These are phyloP conservation scores for Tylopilus subfusipes DNA, from an alignment of 768 basidiomycete genomes.

Conservation along the genomic window DNA sequence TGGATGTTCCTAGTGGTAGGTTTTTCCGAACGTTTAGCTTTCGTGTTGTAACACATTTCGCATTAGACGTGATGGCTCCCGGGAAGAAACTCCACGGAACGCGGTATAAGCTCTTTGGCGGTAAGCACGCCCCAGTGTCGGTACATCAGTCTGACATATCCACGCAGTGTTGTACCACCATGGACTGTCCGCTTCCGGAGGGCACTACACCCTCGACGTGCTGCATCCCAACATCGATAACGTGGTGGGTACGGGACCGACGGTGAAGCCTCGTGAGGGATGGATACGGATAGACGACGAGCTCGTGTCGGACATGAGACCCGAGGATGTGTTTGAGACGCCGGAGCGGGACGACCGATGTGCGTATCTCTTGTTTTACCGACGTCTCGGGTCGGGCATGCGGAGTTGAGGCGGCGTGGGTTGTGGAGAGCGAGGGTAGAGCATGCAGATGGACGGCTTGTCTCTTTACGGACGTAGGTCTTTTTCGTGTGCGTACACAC, in stretches of 20 bases:
- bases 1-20: slow-evolving; percentile 70
- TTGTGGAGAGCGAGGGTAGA: background rate
- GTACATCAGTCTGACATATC: background rate
- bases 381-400: slow-evolving; percentile 41
- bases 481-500: background rate
- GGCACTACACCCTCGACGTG: slow-evolving; percentile 93
- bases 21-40: background rate
- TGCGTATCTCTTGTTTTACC: slow-evolving; percentile 87
- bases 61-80: slow-evolving; percentile 58
- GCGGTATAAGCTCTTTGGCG: slow-evolving; percentile 81
- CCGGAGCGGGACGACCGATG: slow-evolving; percentile 58
- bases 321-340: slow-evolving; percentile 67
- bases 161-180: slow-evolving; percentile 85
- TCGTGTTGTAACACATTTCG: rapidly evolving
- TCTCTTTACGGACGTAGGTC: background rate
- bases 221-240: slow-evolving; percentile 67
- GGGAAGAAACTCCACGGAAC: slow-evolving; percentile 44
- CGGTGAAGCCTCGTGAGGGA: slow-evolving; percentile 46
- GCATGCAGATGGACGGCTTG: background rate
- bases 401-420: slow-evolving; percentile 15
- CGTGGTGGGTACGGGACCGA: slow-evolving; percentile 12
- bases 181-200: slow-evolving; percentile 83
- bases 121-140: slow-evolving; percentile 37
- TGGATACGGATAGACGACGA: slow-evolving; percentile 98
- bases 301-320: slow-evolving; percentile 65